Conservation (phyloP, 352 stramenopile species). For the Lagenidium sp. region DNA sequence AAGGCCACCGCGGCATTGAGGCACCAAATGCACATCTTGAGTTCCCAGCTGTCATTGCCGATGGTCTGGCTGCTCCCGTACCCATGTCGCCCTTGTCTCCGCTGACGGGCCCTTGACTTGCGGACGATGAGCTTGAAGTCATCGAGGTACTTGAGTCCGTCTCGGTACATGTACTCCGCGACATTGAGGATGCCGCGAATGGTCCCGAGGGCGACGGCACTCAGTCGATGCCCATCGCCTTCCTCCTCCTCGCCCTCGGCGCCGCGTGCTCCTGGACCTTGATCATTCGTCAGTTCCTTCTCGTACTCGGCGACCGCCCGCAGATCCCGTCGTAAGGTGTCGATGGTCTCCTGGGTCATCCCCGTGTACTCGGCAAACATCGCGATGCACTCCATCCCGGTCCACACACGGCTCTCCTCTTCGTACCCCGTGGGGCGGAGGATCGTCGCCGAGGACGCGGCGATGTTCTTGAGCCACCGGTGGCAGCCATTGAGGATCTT, state of each 20-base stretch:
- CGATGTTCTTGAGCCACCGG: slow-evolving; percentile 44
- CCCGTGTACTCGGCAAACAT: slow-evolving; percentile 63
- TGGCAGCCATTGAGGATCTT: slow-evolving; percentile 59
- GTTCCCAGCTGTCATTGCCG: slow-evolving; percentile 22
- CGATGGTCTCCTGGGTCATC: slow-evolving; percentile 37
- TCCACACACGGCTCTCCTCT: slow-evolving; percentile 68
- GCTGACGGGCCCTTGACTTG: slow-evolving; percentile 20
- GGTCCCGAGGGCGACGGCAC: slow-evolving; percentile 39
- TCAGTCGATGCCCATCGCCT: slow-evolving; percentile 20
- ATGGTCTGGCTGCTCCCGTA: slow-evolving; percentile 2
- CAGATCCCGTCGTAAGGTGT: slow-evolving; percentile 29
- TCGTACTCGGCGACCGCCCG: slow-evolving; percentile 41
- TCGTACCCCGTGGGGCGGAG: slow-evolving; percentile 52
- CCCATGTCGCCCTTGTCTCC: neutral
- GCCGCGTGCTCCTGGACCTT: slow-evolving; percentile 2
- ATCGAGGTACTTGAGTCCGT: slow-evolving; percentile 70
- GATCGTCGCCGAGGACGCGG: slow-evolving; percentile 26
- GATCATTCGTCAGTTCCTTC: slow-evolving; percentile 22
- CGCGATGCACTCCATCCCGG: slow-evolving; percentile 44
- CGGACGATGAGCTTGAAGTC: slow-evolving; percentile 72
- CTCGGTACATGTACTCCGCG: slow-evolving; percentile 71
- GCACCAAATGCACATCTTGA: slow-evolving; percentile 85
- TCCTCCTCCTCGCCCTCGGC: slow-evolving; percentile 6
- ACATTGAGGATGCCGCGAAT: slow-evolving; percentile 59
- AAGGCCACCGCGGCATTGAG: slow-evolving; percentile 80